These are phyloP conservation scores for Sergeia podlipaevii DNA, from an alignment of 208 protist species.

Conservation along the genomic window DNA sequence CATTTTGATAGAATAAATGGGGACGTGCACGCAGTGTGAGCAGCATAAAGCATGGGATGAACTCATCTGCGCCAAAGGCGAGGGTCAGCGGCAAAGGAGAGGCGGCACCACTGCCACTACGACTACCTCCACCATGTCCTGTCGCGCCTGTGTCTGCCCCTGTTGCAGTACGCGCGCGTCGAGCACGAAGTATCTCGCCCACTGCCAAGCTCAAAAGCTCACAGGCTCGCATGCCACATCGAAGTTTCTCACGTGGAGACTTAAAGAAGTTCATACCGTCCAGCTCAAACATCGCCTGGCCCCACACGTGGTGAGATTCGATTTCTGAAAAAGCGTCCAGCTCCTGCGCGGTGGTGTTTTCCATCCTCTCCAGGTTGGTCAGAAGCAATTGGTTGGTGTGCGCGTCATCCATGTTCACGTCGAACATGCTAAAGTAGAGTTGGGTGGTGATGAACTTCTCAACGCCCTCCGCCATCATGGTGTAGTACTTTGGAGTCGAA, in stretches of 20 bases:
- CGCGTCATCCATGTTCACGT: constrained; percentile 32
- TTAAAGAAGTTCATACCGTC: constrained; percentile 88
- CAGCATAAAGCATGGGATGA: constrained; percentile 80
- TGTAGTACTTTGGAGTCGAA: constrained; percentile 6
- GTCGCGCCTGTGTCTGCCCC: neutral
- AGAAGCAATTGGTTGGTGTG: constrained; percentile 31
- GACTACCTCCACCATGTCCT: neutral
- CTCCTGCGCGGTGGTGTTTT: constrained; percentile 27
- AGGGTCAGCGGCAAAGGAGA: constrained; percentile 1
- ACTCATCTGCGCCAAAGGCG: constrained; percentile 73
- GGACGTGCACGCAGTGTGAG: constrained; percentile 66
- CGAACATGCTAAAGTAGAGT: constrained; percentile 61
- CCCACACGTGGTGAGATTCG: constrained; percentile 70
- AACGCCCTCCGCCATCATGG: constrained; percentile 54
- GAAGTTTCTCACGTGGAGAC: constrained; percentile 73
- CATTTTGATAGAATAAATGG: constrained; percentile 65
- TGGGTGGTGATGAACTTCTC: constrained; percentile 78
- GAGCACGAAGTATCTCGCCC: constrained; percentile 30
- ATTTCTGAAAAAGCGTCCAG: constrained; percentile 66
- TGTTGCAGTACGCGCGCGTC: constrained; percentile 12
- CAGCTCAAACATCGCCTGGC: constrained; percentile 75
- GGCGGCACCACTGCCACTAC: too few species aligned
- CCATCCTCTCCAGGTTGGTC: constrained; percentile 30
- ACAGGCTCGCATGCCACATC: constrained; percentile 62
- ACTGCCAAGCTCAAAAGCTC: constrained; percentile 47